Base-by-base conservation (phyloP, 768 basidiomycete species). In the Suillus alpinus region DNA sequence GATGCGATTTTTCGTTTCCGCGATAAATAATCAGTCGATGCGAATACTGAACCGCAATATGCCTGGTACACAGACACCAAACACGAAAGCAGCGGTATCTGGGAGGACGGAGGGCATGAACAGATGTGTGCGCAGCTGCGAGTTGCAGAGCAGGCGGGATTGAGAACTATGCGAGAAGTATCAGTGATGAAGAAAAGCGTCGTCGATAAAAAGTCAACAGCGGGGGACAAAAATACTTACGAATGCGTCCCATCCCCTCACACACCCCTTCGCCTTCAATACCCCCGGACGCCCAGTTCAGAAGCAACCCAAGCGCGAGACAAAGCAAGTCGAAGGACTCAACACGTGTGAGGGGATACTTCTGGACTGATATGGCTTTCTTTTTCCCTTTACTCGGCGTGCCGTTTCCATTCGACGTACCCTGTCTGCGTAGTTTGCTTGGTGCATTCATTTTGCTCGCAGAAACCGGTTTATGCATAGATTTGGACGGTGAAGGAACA, bases 241-340 rank as follows among this genome's bases (percentile, higher is more conserved):
- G 36, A 39, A 55, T 23, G 9, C 36, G 52, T 55, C 36, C 36
- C 23, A 55, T 39, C 34, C 52, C 36, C 23, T 55, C 36, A 26
- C 86, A 63, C 68, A 89, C 89, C 74, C 41, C 77, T 81, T 13
- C 78, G 75, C 44, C 81, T 78, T 9, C 85, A 69, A 2, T 83
- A 10, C 80, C 75, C 6, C 76, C 76, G 67, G 92, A 88, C 0
- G 91, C 84, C 46, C 93, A 75, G 70, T 92, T 93, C 57, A 90
- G 91, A 43, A 93, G 75, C 10, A 93, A 75, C 1, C 87, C 92
- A 6, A 94, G 80, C 6, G 86, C 82, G 31, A 94, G 85, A 70
- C 91, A 93, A 5, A 92, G 75, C 37, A 81, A 78, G 68, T 94
- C 92, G n/a, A 90, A 76, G 4, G 80, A 74, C 41, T 81, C 77